Percentiles rank a stretch among this genome's conserved stretches.
phyloP scores from a whole-genome alignment of 257 asterid genomes.

The Nicotiana paniculata region DNA sequence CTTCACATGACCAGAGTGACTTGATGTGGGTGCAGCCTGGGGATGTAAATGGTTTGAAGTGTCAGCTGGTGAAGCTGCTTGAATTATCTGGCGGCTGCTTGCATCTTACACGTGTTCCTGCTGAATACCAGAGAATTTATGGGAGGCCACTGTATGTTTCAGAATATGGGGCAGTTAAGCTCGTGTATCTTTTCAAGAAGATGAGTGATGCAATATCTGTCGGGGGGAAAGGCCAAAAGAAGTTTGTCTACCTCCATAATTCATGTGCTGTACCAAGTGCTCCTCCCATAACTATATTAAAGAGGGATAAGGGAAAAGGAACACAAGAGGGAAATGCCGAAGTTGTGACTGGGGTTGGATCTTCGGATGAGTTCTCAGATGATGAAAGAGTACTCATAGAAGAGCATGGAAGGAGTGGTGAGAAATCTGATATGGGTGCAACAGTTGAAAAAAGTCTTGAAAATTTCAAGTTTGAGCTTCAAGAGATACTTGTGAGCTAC shows the following conservation, averaged over 20 bases:
- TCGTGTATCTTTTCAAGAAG: conserved; percentile 62
- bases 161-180: conserved; percentile 63
- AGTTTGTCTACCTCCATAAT: conserved; percentile 39
- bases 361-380: conserved; percentile 64
- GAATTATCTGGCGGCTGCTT: conserved; percentile 63
- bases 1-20: conserved; percentile 33
- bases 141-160: conserved; percentile 82
- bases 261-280: conserved; percentile 32
- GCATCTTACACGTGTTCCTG: conserved; percentile 51
- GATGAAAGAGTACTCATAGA: conserved; percentile 45
- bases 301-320: conserved; percentile 49
- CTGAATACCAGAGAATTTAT: conserved; percentile 65
- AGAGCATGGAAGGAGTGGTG: conserved; percentile 20
- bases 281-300: conserved; percentile 25
- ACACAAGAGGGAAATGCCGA: conserved; percentile 31
- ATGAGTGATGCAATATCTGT: conserved; percentile 56
- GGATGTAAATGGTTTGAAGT: conserved; percentile 70
- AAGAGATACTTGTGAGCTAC: conserved; percentile 86
- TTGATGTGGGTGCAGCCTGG: conserved; percentile 80
- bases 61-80: conserved; percentile 70
- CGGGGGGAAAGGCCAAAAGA: conserved; percentile 55
- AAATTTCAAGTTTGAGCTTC: conserved; percentile 67
- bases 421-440: conserved; percentile 17
- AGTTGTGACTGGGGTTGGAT: conserved; percentile 29
- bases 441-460: conserved; percentile 30